Base-by-base conservation (phyloP, 495 filamentous ascomycete genomes). In the Tricharina praecox region DNA sequence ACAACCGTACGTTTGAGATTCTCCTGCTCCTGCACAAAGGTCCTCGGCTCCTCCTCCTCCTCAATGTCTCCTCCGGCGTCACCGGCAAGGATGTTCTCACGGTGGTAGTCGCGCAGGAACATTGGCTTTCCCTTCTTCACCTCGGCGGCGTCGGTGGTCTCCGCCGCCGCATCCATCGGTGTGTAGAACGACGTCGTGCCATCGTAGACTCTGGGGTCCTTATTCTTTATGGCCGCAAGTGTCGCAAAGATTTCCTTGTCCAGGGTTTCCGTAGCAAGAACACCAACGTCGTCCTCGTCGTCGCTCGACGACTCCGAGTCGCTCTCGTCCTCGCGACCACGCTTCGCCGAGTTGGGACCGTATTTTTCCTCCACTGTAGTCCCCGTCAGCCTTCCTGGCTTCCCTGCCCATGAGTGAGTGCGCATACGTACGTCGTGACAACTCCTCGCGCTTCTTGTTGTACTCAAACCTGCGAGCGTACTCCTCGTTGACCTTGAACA, bases 371-470 rank as follows among this genome's bases (percentile, higher is more conserved):
- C 82, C 62, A 95, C 84, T 88, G 43, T 48, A 52, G 7, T 18
- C 8, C 4, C 5, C 34, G 15, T 7, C 13, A 32, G 13, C 13
- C 28, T 7, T 32, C 28, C n/a, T n/a, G n/a, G n/a, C n/a, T n/a
- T n/a, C n/a, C n/a, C n/a, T n/a, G n/a, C n/a, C 3, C n/a, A 4
- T 41, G 26, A 8, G 20, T 28, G 32, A 20, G 8, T 40, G 23
- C 9, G 15, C 19, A 15, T 16, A 70, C 77, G 67, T 66, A 88
- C 86, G 64, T 59, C 77, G 72, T n/a, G 81, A 75, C 45, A 79
- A 68, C 60, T 97, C 90, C 64, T 90, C 85, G 23, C 90, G 75
- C 67, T 88, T 90, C 68, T 95, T 93, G 67, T 97, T 97, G 61
- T 94, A 70, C 62, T 96, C 87, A 56, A 95, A 96, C 30, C 84